Percentiles rank a stretch among this genome's conserved stretches.
phyloP scores from a whole-genome alignment of 1,284 basidiomycete species.

The Tylopilus orsonianus region DNA sequence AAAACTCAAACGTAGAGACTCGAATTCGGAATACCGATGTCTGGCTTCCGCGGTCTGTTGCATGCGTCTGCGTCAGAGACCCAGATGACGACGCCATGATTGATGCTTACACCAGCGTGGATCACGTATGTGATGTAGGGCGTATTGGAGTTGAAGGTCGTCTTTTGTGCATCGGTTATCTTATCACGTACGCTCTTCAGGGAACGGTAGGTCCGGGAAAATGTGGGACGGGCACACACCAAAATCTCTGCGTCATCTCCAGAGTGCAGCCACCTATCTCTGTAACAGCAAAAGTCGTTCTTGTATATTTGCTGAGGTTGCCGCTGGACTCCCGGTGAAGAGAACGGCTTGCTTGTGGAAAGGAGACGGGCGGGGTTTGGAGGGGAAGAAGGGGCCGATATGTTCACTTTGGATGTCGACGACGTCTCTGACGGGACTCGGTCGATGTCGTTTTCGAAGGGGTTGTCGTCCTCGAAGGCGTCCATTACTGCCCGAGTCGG shows the following conservation, averaged over 20 bases:
- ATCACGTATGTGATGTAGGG: conserved; percentile 97
- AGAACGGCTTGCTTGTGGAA: conserved; percentile 46
- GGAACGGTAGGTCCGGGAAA: neutral
- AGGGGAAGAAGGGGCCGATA: conserved; percentile 67
- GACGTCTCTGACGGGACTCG: conserved; percentile 62
- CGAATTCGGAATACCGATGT: conserved; percentile 97
- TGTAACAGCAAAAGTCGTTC: conserved; percentile 71
- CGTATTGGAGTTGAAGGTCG: conserved; percentile 79
- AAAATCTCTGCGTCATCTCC: conserved; percentile 78
- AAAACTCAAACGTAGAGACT: conserved; percentile 85
- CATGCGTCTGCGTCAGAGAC: conserved; percentile 7
- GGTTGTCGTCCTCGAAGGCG: conserved; percentile 75
- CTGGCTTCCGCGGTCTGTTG: conserved; percentile 77
- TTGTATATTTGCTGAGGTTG: conserved; percentile 54
- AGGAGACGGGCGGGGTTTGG: conserved; percentile 43
- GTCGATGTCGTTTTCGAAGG: conserved; percentile 68
- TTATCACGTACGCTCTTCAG: conserved; percentile 37
- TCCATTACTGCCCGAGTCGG: conserved; percentile 53
- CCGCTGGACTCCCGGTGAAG: conserved; percentile 54
- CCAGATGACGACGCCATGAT: neutral
- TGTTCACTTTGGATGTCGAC: conserved; percentile 57
- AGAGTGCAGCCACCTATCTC: conserved; percentile 74
- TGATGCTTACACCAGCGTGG: conserved; percentile 69
- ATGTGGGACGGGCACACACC: conserved; percentile 43
- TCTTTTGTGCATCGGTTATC: conserved; percentile 97